Evolutionary conservation across 805 yeast species (phyloP), one percentile per base, ranked within the genome.

Genomic region (Yamadazyma akitaensis): DNA sequence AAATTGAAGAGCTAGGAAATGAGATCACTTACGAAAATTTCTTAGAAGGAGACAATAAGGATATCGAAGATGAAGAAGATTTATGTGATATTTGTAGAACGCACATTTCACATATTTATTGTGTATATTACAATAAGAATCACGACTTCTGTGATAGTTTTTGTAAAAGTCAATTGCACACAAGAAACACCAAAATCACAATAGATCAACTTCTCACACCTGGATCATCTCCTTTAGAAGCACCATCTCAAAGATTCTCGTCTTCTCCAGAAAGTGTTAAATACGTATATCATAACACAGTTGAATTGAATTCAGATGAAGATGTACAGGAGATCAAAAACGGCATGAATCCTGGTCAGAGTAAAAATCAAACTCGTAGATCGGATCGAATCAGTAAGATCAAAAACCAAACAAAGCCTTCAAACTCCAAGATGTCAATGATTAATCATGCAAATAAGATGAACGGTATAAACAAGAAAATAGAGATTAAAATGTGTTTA

Each of bases 1-100:
- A 36, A 19, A 21, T 47, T 4, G 41, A 37, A 24, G 42, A 45
- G 8, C 19, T 33, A 12, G 47, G 40, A 7, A 36, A 44, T 6
- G 32, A 40, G 19, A 45, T 50, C 35, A 40, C 35, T 24, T 45
- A 45, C 21, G 49, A 44, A 37, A 26, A 21, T 17, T 48, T 45
- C 34, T 14, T 46, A 21, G 34, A 41, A 13, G 55, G 39, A 28
- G 52, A 55, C 38, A 54, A 47, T 13, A 50, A 47, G 18, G 51
- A 56, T 2, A 59, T 58, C n/a, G 76, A 71, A 10, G 72, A 66
- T 2, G 70, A 67, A 17, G 82, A 79, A 43, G 64, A 62, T 17
- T 60, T 77, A 28, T 80, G 84, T 58, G 71, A 63, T 36, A 62
- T 66, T 21, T 80, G 84, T 54, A 71, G 75, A 45, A 71, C 82